Percentiles rank a stretch among this genome's conserved stretches.
These are phyloP conservation scores for Anthracocystis walkeri DNA, from an alignment of 1,284 basidiomycete genomes.

Conservation along the genomic window DNA sequence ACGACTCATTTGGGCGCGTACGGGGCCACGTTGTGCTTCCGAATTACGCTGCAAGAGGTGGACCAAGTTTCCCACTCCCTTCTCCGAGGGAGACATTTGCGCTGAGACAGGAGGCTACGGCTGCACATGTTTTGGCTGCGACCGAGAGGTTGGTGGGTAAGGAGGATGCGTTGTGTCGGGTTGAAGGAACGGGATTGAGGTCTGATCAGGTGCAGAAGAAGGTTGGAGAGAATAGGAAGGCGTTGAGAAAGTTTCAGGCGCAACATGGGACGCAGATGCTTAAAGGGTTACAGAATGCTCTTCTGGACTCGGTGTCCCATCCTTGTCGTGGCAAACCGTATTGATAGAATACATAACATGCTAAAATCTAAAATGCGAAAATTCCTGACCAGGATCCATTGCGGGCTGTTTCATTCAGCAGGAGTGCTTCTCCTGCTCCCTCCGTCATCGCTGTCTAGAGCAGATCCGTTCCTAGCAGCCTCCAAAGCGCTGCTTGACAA, in stretches of 20 bases:
- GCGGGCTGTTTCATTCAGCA: not conserved
- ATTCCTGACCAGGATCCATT: not conserved
- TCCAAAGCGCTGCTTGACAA: slow-evolving; percentile 19
- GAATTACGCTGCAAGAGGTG: slow-evolving; percentile 17
- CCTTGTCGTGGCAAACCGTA: too few relatives aligned
- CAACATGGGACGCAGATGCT: too few relatives aligned
- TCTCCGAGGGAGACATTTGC: slow-evolving; percentile 19
- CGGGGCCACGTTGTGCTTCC: slow-evolving; percentile 14
- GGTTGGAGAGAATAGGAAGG: too few relatives aligned
- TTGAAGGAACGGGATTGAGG: too few relatives aligned
- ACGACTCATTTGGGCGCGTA: slow-evolving; percentile 37
- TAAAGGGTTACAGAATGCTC: too few relatives aligned
- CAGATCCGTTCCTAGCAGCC: slow-evolving; percentile 22
- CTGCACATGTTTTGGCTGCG: not conserved
- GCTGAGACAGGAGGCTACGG: not conserved
- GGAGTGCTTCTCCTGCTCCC: slow-evolving; percentile 20
- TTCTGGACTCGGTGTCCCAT: too few relatives aligned
- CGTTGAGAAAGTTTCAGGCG: too few relatives aligned
- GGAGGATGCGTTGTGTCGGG: slow-evolving; percentile 3
- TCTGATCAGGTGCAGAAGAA: too few relatives aligned
- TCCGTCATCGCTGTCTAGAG: slow-evolving; percentile 32
- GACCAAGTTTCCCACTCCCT: slow-evolving; percentile 23
- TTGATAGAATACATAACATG: too few relatives aligned
- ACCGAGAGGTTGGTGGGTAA: not conserved
- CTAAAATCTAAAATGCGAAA: too few relatives aligned